Percentiles rank a stretch among this genome's conserved stretches.
These are phyloP conservation scores for Diaporthe caulivora DNA, from an alignment of 2,329 filamentous ascomycete genomes.

Conservation along the genomic window DNA sequence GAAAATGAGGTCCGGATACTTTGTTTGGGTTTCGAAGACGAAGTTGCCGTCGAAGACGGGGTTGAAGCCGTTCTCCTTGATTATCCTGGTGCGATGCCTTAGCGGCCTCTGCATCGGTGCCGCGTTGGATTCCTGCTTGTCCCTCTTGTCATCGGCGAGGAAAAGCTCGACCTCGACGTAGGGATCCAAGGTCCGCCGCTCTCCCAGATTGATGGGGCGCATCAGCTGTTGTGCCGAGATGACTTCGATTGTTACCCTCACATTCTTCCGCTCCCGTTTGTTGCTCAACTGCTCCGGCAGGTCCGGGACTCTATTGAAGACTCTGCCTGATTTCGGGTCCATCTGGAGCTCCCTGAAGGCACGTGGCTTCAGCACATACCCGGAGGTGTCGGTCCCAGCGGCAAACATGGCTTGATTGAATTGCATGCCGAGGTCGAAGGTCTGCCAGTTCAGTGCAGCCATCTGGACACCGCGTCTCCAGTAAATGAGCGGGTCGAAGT, in stretches of 20 bases:
- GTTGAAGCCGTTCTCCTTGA: conserved; percentile 92
- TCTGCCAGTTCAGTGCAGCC: conserved; percentile 98
- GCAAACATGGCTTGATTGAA: conserved; percentile 98
- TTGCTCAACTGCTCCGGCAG: conserved; percentile 65
- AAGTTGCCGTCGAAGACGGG: conserved; percentile 86
- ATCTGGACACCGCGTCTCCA: conserved; percentile 98
- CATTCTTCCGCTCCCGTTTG: conserved; percentile 83
- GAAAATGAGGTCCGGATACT: conserved; percentile 93
- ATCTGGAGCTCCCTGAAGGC: conserved; percentile 82
- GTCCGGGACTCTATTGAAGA: conserved; percentile 57
- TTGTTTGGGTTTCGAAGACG: conserved; percentile 88
- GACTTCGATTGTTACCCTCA: conserved; percentile 87
- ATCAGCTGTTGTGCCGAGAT: conserved; percentile 97
- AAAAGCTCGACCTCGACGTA: conserved; percentile 97
- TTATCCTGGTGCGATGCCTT: conserved; percentile 82
- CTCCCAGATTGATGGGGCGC: conserved; percentile 71
- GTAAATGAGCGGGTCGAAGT: conserved; percentile 93
- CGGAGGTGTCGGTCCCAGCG: conserved; percentile 85
- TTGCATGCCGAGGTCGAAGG: conserved; percentile 94
- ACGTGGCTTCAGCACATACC: conserved; percentile 93
- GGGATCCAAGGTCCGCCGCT: conserved; percentile 80
- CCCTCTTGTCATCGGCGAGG: conserved; percentile 91
- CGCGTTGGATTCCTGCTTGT: conserved; percentile 77
- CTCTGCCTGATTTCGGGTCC: conserved; percentile 30
- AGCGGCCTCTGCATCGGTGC: conserved; percentile 69